Evolutionary conservation across 1,139 yeast species (phyloP).

Genomic region (Yamadazyma triangularis): DNA sequence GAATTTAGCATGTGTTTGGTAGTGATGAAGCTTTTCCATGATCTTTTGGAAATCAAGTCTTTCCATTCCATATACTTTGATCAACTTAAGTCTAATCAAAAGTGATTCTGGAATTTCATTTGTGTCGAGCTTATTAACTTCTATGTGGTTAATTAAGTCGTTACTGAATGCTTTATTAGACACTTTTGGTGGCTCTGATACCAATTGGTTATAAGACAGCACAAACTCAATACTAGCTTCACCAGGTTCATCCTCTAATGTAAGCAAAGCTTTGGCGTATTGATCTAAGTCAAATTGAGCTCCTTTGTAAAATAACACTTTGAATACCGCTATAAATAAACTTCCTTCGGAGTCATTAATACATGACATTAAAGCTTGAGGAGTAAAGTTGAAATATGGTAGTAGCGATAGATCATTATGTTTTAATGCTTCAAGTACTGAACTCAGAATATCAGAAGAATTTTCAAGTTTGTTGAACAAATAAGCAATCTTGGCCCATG

Average conservation of each 20-base stretch:
- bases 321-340: slow-evolving; percentile 9
- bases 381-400: slow-evolving; percentile 8
- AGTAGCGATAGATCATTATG: slow-evolving; percentile 5
- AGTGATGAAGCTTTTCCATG: slow-evolving; percentile 28
- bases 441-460: slow-evolving; percentile 1
- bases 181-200: too few species aligned
- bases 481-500: slow-evolving; percentile 11
- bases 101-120: slow-evolving; percentile 21
- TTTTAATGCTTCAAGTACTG: slow-evolving; percentile 9
- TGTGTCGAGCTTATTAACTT: slow-evolving; percentile 20
- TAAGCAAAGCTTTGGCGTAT: slow-evolving; percentile 10
- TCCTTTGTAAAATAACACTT: slow-evolving; percentile 5
- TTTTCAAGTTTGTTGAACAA: slow-evolving; percentile 5
- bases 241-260: not conserved
- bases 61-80: slow-evolving; percentile 37
- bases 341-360: slow-evolving; percentile 5
- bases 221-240: not conserved
- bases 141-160: slow-evolving; percentile 15
- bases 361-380: slow-evolving; percentile 4
- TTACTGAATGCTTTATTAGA: not conserved
- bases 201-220: too few species aligned
- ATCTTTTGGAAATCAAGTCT: slow-evolving; percentile 23
- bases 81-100: slow-evolving; percentile 20
- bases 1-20: slow-evolving; percentile 31
- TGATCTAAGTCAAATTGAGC: slow-evolving; percentile 3